phyloP scores from a whole-genome alignment of 176 grass and related monocot genomes.

The Eleusine indica region DNA sequence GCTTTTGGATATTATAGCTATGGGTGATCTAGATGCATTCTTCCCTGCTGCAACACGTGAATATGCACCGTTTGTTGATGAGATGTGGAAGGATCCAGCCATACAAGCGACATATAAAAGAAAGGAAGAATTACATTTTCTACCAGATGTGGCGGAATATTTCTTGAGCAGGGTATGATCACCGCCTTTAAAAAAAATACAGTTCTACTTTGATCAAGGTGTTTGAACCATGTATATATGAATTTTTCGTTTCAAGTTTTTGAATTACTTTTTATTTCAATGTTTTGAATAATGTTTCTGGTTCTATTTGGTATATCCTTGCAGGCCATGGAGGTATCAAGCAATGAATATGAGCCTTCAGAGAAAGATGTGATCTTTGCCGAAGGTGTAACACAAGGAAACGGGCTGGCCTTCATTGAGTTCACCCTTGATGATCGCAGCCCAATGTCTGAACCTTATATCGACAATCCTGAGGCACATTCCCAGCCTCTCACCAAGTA shows the following conservation, averaged over 20 bases:
- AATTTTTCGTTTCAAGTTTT: slow-evolving; percentile 5
- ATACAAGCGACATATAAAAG: slow-evolving; percentile 94
- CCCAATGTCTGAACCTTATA: slow-evolving; percentile 93
- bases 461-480: slow-evolving; percentile 76
- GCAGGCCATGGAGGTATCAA: slow-evolving; percentile 93
- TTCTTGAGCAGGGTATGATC: slow-evolving; percentile 82
- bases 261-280: not conserved
- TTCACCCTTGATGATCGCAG: slow-evolving; percentile 91
- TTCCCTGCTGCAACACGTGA: slow-evolving; percentile 96
- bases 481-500: slow-evolving; percentile 85
- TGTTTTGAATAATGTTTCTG: not conserved
- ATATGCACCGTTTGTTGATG: slow-evolving; percentile 90
- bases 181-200: too few species aligned
- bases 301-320: slow-evolving; percentile 19
- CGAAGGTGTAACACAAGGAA: slow-evolving; percentile 95
- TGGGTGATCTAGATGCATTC: slow-evolving; percentile 92
- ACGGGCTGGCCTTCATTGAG: slow-evolving; percentile 83
- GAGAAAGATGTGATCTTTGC: slow-evolving; percentile 92
- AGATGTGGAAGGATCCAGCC: slow-evolving; percentile 92
- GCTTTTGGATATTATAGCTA: slow-evolving; percentile 98
- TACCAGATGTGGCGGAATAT: slow-evolving; percentile 85
- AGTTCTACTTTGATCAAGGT: not conserved
- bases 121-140: slow-evolving; percentile 81
- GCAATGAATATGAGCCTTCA: slow-evolving; percentile 97
- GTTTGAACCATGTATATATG: not conserved